Base-by-base conservation (phyloP, 768 basidiomycete genomes). In the Lactarius evosmus region DNA sequence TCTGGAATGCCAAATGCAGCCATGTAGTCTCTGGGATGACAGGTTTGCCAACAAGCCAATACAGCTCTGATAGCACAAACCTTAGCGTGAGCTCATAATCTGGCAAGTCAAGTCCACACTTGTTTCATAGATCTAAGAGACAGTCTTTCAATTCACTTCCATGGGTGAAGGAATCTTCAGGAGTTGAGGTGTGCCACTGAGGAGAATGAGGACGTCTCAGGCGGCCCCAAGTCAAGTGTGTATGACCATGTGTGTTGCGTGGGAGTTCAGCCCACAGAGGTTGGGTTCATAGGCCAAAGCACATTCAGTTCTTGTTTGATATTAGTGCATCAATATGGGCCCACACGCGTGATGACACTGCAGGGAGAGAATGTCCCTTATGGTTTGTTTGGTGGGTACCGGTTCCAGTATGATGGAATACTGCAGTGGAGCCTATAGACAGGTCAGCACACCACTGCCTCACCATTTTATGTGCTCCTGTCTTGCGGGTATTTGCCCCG, bases 361-460 rank as follows among this genome's bases (percentile, higher is more conserved):
- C 34, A n/a, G 33, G 56, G 9, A 36, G 50, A 51, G 22, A 57
- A 49, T 5, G 4, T 7, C 32, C 9, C 38, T n/a, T n/a, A 30
- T 34, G 56, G 36, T 49, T 33, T 55, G 14, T 30, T 33, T 29
- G 44, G 19, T 58, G 84, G 83, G 83, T 87, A 87, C 71, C 85
- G 86, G 7, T 88, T 88, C 76, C 86, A 88, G 65, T 85, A 87
- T 60, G 86, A 88, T 71, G 85, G 85, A 7, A 83, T 86, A 2
- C 69, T 88, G 67, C 78, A 83, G 66, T 73, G 85, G 63, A 85
- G 83, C 70, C 75, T 85, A 75, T 85, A 88, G 72, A 86, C 86
- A 60, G 86, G 86, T 85, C 66, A 32, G 71, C 40, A 30, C 55
- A 44, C n/a, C 60, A n/a, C 19, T 11, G 16, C 8, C 55, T 19